These are phyloP conservation scores for Dendrostoma leiphaemia DNA, from an alignment of 2,329 filamentous ascomycete genomes.

Conservation along the genomic window DNA sequence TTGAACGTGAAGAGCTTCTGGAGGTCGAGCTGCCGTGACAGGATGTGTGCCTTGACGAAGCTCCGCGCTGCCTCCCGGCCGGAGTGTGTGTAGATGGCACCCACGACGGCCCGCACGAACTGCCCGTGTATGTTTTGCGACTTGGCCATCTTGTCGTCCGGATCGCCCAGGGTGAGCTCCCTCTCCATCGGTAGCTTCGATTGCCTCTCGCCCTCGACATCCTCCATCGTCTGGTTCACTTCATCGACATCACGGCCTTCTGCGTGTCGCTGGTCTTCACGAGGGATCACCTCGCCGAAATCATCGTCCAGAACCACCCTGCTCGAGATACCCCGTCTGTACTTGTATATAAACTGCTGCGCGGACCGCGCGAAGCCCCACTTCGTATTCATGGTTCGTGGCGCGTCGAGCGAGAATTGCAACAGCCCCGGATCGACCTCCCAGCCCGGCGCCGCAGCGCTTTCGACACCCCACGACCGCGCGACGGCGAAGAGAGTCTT, in stretches of 20 bases:
- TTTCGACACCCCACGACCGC: constrained; percentile 87
- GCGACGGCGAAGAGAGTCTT: constrained; percentile 72
- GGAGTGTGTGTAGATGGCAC: constrained; percentile 81
- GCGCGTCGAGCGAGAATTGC: constrained; percentile 64
- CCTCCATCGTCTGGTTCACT: constrained; percentile 24
- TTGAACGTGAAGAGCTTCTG: constrained; percentile 79
- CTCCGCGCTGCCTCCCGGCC: constrained; percentile 75
- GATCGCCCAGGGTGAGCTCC: constrained; percentile 22
- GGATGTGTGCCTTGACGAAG: constrained; percentile 82
- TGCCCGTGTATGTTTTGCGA: constrained; percentile 47
- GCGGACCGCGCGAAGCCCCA: constrained; percentile 53
- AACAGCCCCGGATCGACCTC: constrained; percentile 91
- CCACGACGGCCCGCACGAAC: constrained; percentile 81
- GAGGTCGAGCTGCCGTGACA: constrained; percentile 75
- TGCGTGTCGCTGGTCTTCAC: constrained; percentile 15
- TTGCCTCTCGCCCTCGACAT: constrained; percentile 21
- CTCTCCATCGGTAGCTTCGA: constrained; percentile 9
- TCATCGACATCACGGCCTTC: constrained; percentile 19
- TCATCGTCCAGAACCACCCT: constrained; percentile 79
- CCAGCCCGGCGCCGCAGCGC: constrained; percentile 78
- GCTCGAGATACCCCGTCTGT: constrained; percentile 70
- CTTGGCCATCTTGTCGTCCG: constrained; percentile 25
- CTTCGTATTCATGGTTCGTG: constrained; percentile 43
- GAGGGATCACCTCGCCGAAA: constrained; percentile 66
- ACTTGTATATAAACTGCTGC: constrained; percentile 46